Base-by-base conservation (phyloP, 768 basidiomycete species). In the Favolaschia claudopus region DNA sequence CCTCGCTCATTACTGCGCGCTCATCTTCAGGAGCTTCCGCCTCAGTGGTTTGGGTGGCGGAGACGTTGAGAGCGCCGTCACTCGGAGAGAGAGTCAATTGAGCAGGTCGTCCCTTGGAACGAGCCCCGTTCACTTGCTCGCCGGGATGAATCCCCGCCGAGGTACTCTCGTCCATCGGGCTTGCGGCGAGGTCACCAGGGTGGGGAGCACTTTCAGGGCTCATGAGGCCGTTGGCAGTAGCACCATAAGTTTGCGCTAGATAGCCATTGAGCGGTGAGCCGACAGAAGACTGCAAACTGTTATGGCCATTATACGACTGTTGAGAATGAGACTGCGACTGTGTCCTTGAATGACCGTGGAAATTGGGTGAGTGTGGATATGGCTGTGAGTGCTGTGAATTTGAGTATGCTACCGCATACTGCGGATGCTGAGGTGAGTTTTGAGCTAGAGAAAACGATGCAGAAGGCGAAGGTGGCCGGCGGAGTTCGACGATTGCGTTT, bases 401-500 rank as follows among this genome's bases (percentile, higher is more conserved):
- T 69, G 79, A 5, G 73, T 75, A 59, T 73, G 74, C 12, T 70
- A 67, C 36, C 68, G 69, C 27, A 65, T 56, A 60, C 37, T 75
- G 75, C 7, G 76, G 72, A 14, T 71, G 73, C 6, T 75, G 68
- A 20, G 62, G 54, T 5, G 74, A 67, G 48, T 57, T 67, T 15
- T 63, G 60, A 4, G 56, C 70, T 13, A 64, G 40, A 40, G 65
- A 39, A 9, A 74, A 69, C n/a, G 72, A 70, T 15, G 76, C 64
- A 17, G 74, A 77, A 0, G 76, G 73, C 9, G 72, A 82, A 15
- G 88, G 85, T 0, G 91, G 89, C 3, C 87, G 85, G 24, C 89
- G 87, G 6, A 99, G 85, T 55, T 99, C 96, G 5, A 85, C 77
- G 65, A 99, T 97, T 24, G 94, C 94, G 64, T 96, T 95, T 24